Percentiles rank a stretch among this genome's conserved stretches.
Conservation (phyloP, 495 filamentous ascomycete species). For the Aspergillus egyptiacus region DNA sequence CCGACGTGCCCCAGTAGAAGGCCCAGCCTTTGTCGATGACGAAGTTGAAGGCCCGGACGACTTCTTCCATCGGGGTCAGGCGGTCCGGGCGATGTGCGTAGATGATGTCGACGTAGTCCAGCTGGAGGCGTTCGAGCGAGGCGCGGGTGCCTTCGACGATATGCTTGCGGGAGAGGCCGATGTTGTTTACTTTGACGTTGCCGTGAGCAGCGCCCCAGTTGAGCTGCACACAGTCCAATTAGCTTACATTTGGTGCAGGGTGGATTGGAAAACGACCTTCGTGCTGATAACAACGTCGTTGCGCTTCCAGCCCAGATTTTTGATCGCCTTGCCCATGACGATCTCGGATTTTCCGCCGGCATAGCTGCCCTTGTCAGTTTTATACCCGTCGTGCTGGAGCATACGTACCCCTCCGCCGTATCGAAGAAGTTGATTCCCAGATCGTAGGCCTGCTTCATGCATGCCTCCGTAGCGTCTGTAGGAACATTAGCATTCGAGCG, state of each 20-base stretch:
- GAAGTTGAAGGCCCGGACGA: slow-evolving; percentile 78
- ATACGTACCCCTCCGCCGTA: slow-evolving; percentile 35
- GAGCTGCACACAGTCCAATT: slow-evolving; percentile 38
- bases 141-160: slow-evolving; percentile 64
- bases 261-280: slow-evolving; percentile 48
- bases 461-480: slow-evolving; percentile 56
- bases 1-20: slow-evolving; percentile 88
- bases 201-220: slow-evolving; percentile 61
- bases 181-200: slow-evolving; percentile 60
- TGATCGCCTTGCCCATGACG: slow-evolving; percentile 67
- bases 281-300: slow-evolving; percentile 81
- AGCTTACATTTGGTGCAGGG: neutral
- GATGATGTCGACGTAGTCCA: slow-evolving; percentile 69
- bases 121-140: slow-evolving; percentile 61
- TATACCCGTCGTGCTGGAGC: neutral
- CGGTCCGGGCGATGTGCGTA: slow-evolving; percentile 83
- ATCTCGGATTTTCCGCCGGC: slow-evolving; percentile 63
- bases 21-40: slow-evolving; percentile 70
- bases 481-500: neutral
- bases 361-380: slow-evolving; percentile 39
- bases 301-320: slow-evolving; percentile 58
- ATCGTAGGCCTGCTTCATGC: slow-evolving; percentile 72
- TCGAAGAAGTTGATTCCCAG: slow-evolving; percentile 71
- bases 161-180: slow-evolving; percentile 78
- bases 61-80: slow-evolving; percentile 80